Base-by-base conservation (phyloP, 345 rosid species). In the Raphanus sativus region DNA sequence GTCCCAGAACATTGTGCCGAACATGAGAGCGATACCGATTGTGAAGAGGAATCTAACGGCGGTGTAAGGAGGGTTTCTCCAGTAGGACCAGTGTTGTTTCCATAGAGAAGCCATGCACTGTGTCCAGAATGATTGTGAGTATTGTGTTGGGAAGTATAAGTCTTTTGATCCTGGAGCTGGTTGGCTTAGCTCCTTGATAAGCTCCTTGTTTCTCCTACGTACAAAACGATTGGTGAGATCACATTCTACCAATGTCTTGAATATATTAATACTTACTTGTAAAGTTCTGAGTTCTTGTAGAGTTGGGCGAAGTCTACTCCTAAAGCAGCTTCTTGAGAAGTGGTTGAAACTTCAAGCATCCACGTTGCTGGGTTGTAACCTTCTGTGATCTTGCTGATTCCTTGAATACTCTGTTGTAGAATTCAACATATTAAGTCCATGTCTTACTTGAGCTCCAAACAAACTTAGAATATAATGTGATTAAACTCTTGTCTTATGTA, bases 311-410 rank as follows among this genome's bases (percentile, higher is more conserved):
- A 92, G 82, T 92, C 89, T 3, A 90, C 80, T 26, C 86, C 88
- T 75, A 86, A 42, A 68, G 89, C 81, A 6, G 81, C 32, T 80
- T 91, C 97, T 74, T 92, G 96, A 1, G 89, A 83, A 6, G 84
- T 12, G 60, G 71, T 48, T 15, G 90, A 86, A 38, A 86, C 92
- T 81, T 92, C 96, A 42, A 92, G 76, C 92, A 92, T 90, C 98
- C 98, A 90, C 12, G 94, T 89, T 68, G 96, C 98, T 17, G 98
- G 98, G 68, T 92, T 92, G 69, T 88, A 87, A 1, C 94, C 94
- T 40, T 89, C 90, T 75, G 79, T 84, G 77, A 90, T 89, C 80
- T 87, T 87, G 28, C 73, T 68, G 21, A 87, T 82, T 73, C 94
- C 97, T 63, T 79, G 80, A 33, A 92, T 77, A 66, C 70, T 83